Percentiles rank a stretch among this genome's conserved stretches.
Evolutionary conservation across 495 filamentous ascomycete genomes (phyloP).

Genomic region (Penicillium flavigenum): DNA sequence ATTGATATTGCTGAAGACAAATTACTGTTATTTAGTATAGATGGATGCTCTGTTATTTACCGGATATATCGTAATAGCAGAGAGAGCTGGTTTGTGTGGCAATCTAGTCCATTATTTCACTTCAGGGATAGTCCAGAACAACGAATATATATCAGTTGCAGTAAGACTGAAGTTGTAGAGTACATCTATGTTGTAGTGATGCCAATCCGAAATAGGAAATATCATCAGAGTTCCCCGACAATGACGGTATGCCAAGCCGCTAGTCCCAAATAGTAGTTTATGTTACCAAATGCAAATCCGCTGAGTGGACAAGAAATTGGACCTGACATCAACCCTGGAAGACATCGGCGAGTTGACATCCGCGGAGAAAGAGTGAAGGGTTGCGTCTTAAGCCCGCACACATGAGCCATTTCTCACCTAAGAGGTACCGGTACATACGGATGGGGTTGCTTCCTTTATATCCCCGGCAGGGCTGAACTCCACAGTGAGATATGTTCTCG

Average conservation of each 20-base stretch:
- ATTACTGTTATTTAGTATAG: background rate
- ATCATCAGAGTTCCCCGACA: background rate
- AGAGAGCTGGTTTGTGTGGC: background rate
- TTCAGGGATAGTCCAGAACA: background rate
- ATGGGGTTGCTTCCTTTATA: slow-evolving; percentile 1
- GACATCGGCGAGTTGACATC: slow-evolving; percentile 4
- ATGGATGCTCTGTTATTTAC: background rate
- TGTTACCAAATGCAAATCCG: slow-evolving; percentile 44
- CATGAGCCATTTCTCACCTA: background rate
- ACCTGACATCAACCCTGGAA: background rate
- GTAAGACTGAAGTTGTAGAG: too few species aligned
- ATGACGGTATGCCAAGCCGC: slow-evolving; percentile 13
- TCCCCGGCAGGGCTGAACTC: background rate
- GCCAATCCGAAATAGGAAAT: background rate
- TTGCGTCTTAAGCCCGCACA: background rate
- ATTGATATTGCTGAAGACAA: background rate
- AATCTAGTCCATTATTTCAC: background rate
- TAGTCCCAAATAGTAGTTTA: slow-evolving; percentile 29
- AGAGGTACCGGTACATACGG: background rate
- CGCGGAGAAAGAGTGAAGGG: slow-evolving; percentile 17
- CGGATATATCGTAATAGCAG: background rate
- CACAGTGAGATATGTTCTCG: background rate
- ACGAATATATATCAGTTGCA: background rate
- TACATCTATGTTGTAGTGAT: too few species aligned
- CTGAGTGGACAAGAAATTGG: slow-evolving; percentile 30